A percentile compares a stretch with the other conserved stretches of the same genome.
Evolutionary conservation across 805 yeast species (phyloP).

Genomic region (Hanseniaspora guilliermondii): DNA sequence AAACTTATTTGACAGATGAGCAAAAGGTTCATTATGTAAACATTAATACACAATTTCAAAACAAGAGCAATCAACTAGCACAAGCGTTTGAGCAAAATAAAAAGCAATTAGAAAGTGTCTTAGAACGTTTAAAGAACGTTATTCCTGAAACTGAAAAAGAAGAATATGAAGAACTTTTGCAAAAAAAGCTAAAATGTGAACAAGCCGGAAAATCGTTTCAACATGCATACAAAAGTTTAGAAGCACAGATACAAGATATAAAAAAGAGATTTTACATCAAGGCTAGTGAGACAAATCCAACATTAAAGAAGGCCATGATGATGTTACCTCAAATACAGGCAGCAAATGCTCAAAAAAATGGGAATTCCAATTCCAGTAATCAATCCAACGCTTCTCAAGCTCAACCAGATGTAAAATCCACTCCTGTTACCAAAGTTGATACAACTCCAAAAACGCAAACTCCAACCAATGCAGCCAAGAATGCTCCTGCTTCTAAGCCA

Average conservation of each 20-base stretch:
- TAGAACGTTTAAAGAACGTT: conserved; percentile 16
- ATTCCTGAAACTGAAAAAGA: conserved; percentile 6
- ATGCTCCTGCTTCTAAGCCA: conserved; percentile 28
- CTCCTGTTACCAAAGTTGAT: background rate
- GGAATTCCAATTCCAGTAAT: conserved; percentile 7
- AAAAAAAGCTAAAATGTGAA: conserved; percentile 21
- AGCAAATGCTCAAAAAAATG: background rate
- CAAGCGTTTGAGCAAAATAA: conserved; percentile 24
- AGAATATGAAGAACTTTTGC: conserved; percentile 22
- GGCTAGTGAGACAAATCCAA: conserved; percentile 27
- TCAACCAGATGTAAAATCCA: background rate
- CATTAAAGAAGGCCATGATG: conserved; percentile 24
- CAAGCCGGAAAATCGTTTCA: conserved; percentile 21
- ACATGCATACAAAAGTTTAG: conserved; percentile 22
- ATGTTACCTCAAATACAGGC: conserved; percentile 13
- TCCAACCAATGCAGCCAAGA: conserved; percentile 13
- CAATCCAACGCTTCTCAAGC: background rate
- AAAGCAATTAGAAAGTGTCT: conserved; percentile 25
- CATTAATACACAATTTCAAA: conserved; percentile 22
- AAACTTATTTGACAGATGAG: conserved; percentile 24
- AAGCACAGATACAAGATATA: conserved; percentile 23
- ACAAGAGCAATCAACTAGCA: conserved; percentile 23
- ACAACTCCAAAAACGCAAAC: background rate
- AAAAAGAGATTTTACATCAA: conserved; percentile 27
- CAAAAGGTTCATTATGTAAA: conserved; percentile 25